Percentiles rank a stretch among this genome's conserved stretches.
Evolutionary conservation across 1,284 basidiomycete genomes (phyloP).

Genomic region (Takashimella koratensis): DNA sequence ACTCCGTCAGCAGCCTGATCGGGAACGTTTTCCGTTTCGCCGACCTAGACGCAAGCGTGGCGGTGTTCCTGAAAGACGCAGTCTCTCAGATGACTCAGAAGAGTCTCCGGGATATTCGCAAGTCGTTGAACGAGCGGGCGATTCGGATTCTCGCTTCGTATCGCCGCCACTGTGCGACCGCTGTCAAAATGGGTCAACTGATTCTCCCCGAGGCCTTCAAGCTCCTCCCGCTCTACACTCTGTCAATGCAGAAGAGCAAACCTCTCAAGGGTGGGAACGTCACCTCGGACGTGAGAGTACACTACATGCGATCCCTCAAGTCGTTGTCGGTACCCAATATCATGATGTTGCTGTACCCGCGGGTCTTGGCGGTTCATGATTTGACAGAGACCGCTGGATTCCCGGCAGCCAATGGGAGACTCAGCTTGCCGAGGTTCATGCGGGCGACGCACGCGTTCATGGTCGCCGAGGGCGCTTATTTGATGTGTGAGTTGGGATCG

Average conservation of each 20-base stretch:
- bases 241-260: conserved; percentile 86
- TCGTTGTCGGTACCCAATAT: conserved; percentile 65
- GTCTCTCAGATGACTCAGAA: conserved; percentile 63
- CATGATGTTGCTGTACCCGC: conserved; percentile 83
- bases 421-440: conserved; percentile 75
- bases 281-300: conserved; percentile 87
- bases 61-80: conserved; percentile 73
- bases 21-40: conserved; percentile 90
- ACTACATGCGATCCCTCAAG: conserved; percentile 72
- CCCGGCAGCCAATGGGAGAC: conserved; percentile 55
- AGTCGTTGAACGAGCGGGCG: conserved; percentile 79
- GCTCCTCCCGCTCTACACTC: conserved; percentile 75
- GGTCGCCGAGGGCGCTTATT: conserved; percentile 85
- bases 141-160: conserved; percentile 83
- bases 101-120: conserved; percentile 71
- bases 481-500: conserved; percentile 64
- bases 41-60: conserved; percentile 81
- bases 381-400: conserved; percentile 69
- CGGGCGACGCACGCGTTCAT: conserved; percentile 81
- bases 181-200: conserved; percentile 77
- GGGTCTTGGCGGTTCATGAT: conserved; percentile 83
- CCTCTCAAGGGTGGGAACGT: conserved; percentile 91
- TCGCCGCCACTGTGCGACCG: conserved; percentile 82
- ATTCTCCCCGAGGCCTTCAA: conserved; percentile 94
- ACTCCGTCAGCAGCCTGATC: conserved; percentile 76